These are phyloP conservation scores for Cyclospora cayetanensis DNA, from an alignment of 169 alveolate species.

Conservation along the genomic window DNA sequence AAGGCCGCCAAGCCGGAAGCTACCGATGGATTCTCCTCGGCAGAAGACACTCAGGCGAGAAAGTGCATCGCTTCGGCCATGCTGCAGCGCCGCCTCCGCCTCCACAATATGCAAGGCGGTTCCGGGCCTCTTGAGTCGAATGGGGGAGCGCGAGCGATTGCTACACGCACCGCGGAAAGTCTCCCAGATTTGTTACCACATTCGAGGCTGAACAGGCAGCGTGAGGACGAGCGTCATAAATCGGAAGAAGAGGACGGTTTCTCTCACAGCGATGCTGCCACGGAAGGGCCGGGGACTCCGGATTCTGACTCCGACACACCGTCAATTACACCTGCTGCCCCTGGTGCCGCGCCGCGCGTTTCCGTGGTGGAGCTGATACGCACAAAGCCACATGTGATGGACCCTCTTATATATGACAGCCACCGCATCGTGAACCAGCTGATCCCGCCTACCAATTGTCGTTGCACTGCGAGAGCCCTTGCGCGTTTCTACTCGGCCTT, in stretches of 20 bases:
- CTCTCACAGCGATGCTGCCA: conserved; percentile 41
- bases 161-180: conserved; percentile 38
- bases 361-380: conserved; percentile 75
- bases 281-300: conserved; percentile 41
- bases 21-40: background rate
- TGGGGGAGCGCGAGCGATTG: background rate
- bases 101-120: background rate
- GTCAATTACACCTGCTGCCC: conserved; percentile 30
- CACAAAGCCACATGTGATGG: conserved; percentile 78
- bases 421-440: conserved; percentile 71
- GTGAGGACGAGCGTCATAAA: conserved; percentile 22
- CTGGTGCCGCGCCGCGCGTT: conserved; percentile 55
- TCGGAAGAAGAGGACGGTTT: conserved; percentile 31
- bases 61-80: conserved; percentile 41
- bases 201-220: background rate
- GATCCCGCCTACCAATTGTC: conserved; percentile 80
- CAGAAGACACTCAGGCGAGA: background rate
- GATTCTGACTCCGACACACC: conserved; percentile 41
- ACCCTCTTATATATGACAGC: conserved; percentile 79
- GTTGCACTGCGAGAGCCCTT: conserved; percentile 77
- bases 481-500: conserved; percentile 71
- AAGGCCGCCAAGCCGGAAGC: conserved; percentile 27
- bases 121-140: conserved; percentile 54
- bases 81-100: conserved; percentile 38
- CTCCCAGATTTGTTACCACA: conserved; percentile 51